These are phyloP conservation scores for Pyrenochaeta sp. DNA, from an alignment of 2,329 filamentous ascomycete species.

Conservation along the genomic window DNA sequence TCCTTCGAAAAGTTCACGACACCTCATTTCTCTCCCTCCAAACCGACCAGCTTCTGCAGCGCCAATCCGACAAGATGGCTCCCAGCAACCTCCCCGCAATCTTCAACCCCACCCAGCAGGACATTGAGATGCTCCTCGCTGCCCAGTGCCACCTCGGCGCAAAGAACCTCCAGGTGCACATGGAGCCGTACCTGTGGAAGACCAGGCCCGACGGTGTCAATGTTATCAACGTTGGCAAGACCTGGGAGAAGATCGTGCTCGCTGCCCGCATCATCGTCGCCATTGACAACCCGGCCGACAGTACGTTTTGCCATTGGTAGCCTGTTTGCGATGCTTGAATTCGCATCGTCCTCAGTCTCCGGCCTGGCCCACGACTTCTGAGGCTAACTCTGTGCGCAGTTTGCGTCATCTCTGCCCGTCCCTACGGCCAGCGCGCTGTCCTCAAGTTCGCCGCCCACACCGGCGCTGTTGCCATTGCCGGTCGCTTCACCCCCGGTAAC, in stretches of 20 bases:
- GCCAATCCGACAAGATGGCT: constrained; percentile 76
- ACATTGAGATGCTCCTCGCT: constrained; percentile 99
- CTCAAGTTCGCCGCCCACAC: constrained; percentile 99
- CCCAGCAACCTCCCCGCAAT: constrained; percentile 90
- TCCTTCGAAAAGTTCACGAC: constrained; percentile 31
- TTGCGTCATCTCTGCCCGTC: constrained; percentile 97
- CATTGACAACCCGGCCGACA: constrained; percentile 99
- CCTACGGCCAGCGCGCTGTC: constrained; percentile 98
- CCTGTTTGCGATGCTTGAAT: too few relatives aligned
- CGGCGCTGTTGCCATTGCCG: constrained; percentile 95
- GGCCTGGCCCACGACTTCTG: too few relatives aligned
- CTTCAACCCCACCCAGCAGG: constrained; percentile 97
- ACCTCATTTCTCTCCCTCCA: constrained; percentile 29
- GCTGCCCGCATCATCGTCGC: constrained; percentile 98
- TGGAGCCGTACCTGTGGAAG: constrained; percentile 99
- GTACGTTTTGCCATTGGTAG: constrained; percentile 65
- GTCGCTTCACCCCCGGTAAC: constrained; percentile 99
- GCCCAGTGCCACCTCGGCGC: constrained; percentile 95
- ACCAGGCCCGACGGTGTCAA: constrained; percentile 98
- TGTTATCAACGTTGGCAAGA: constrained; percentile 99
- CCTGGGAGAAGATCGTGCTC: constrained; percentile 99
- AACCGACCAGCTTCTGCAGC: constrained; percentile 33
- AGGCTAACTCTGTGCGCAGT: constrained; percentile 35
- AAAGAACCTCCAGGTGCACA: constrained; percentile 99
- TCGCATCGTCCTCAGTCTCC: too few relatives aligned